These are phyloP conservation scores for Sphaerulina vaccinii DNA, from an alignment of 2,329 filamentous ascomycete genomes.

Conservation along the genomic window DNA sequence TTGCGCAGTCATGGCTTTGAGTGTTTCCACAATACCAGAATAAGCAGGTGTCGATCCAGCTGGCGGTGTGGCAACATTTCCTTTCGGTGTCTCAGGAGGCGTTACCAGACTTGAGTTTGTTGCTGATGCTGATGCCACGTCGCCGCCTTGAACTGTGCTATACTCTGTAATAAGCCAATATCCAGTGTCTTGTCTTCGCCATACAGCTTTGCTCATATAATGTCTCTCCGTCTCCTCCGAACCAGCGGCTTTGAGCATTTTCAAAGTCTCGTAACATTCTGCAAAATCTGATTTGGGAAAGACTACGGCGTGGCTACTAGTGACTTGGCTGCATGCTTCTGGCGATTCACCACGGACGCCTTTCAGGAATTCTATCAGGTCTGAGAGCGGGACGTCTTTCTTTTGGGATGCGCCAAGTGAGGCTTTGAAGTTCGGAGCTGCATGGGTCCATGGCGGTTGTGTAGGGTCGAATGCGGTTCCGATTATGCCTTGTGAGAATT, in stretches of 20 bases:
- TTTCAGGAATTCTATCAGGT: slow-evolving; percentile 1
- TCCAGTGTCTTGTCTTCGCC: neutral
- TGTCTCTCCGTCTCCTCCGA: neutral
- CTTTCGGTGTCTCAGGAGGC: slow-evolving; percentile 3
- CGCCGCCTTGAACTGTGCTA: neutral
- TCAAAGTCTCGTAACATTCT: slow-evolving; percentile 6
- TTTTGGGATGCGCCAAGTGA: neutral
- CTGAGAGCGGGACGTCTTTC: slow-evolving; percentile 1
- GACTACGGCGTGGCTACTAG: neutral
- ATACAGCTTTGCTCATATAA: slow-evolving; percentile 9
- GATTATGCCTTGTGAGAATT: neutral
- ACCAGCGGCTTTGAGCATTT: neutral
- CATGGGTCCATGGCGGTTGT: slow-evolving; percentile 1
- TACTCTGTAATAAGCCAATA: slow-evolving; percentile 6
- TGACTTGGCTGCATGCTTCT: neutral
- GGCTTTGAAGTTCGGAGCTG: slow-evolving; percentile 9
- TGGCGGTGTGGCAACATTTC: neutral
- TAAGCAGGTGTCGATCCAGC: neutral
- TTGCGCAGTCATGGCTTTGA: slow-evolving; percentile 11
- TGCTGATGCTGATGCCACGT: neutral
- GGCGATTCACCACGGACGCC: neutral
- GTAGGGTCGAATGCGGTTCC: neutral
- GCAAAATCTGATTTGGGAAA: neutral
- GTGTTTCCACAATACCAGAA: neutral
- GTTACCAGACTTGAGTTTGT: slow-evolving; percentile 6